Evolutionary conservation across 2,329 filamentous ascomycete species (phyloP).

Genomic region (Bipolaris sorokiniana): DNA sequence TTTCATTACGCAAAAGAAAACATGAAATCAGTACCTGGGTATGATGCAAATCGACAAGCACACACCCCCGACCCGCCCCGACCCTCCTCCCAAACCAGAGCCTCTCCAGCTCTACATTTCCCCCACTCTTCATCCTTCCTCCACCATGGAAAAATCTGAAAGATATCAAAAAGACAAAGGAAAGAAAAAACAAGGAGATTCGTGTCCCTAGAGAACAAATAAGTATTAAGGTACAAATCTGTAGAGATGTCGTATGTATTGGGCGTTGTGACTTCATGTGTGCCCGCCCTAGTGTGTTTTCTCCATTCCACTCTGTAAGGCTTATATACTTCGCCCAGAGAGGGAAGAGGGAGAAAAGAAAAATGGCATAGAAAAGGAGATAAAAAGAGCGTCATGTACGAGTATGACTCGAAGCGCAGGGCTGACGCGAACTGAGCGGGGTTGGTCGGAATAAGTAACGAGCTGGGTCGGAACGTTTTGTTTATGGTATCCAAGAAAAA

Average conservation of each 20-base stretch:
- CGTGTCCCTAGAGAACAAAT: not conserved
- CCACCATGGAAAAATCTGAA: not conserved
- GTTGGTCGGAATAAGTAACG: not conserved
- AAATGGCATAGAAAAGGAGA: not conserved
- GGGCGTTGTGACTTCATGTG: not conserved
- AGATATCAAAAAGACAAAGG: not conserved
- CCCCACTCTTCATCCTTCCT: not conserved
- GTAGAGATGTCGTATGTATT: not conserved
- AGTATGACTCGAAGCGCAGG: not conserved
- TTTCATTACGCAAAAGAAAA: not conserved
- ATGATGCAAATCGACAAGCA: constrained; percentile 8
- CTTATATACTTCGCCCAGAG: not conserved
- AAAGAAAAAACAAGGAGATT: not conserved
- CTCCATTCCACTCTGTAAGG: not conserved
- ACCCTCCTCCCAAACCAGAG: not conserved
- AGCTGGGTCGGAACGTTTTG: not conserved
- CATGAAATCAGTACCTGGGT: constrained; percentile 1
- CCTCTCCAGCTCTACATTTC: not conserved
- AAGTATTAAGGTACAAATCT: constrained; percentile 8
- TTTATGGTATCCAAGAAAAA: not conserved
- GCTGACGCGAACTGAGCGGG: not conserved
- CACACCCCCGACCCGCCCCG: not conserved
- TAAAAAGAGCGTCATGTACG: not conserved
- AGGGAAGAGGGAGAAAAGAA: not conserved
- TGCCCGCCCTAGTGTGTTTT: not conserved